Evolutionary conservation across 192 early-diverging fungal species (phyloP).

Genomic region (Coemansia sp.): DNA sequence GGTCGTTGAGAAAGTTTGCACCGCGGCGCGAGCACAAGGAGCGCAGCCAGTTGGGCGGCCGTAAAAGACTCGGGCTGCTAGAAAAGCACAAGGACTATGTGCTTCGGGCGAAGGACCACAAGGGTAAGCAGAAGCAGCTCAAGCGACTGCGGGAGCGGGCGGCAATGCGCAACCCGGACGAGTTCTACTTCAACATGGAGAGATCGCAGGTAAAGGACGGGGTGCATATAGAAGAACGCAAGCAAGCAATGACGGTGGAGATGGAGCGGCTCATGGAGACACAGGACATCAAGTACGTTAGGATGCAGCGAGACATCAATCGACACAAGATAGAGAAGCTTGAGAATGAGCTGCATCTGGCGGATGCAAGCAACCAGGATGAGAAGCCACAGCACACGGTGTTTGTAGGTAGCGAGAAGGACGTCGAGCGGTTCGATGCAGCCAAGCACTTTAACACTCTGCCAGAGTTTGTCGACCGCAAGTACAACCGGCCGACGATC

Average conservation of each 20-base stretch:
- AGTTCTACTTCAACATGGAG: constrained; percentile 99
- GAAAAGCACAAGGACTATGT: constrained; percentile 99
- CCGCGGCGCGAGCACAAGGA: constrained; percentile 89
- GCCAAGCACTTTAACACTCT: constrained; percentile 81
- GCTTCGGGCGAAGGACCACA: constrained; percentile 87
- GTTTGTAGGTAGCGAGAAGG: constrained; percentile 71
- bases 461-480: constrained; percentile 73
- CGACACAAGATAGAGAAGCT: constrained; percentile 71
- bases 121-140: constrained; percentile 80
- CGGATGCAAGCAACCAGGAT: constrained; percentile 22
- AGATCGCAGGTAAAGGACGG: constrained; percentile 81
- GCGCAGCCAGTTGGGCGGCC: constrained; percentile 68
- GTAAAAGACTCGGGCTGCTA: constrained; percentile 73
- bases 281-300: constrained; percentile 89
- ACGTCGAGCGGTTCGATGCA: constrained; percentile 72
- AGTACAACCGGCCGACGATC: constrained; percentile 76
- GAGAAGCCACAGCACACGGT: constrained; percentile 64
- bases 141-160: constrained; percentile 87
- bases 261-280: constrained; percentile 83
- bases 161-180: constrained; percentile 85
- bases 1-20: constrained; percentile 77
- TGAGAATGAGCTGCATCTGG: constrained; percentile 67
- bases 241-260: constrained; percentile 72
- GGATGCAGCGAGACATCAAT: constrained; percentile 70
- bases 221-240: constrained; percentile 72